Conservation (phyloP, 2,329 filamentous ascomycete genomes). For the Ophioceras dolichostomum region DNA sequence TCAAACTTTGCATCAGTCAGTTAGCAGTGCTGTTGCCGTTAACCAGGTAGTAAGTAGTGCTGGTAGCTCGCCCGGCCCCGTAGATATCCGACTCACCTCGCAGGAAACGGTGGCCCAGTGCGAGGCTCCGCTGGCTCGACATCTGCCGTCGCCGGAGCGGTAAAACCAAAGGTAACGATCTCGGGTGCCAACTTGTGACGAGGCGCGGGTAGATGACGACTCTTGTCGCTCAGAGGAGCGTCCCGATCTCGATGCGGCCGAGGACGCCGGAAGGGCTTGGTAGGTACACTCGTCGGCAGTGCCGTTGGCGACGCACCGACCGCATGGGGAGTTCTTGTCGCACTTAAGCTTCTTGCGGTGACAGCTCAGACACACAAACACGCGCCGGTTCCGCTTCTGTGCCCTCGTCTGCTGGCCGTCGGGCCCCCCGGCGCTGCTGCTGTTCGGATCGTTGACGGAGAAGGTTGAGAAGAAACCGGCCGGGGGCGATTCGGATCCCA, state of each 20-base stretch:
- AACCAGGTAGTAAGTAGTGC: no score
- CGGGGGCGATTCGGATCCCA: slow-evolving; percentile 5
- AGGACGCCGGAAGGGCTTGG: slow-evolving; percentile 7
- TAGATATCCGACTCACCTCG: slow-evolving; percentile 9
- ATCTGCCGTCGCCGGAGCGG: slow-evolving; percentile 4
- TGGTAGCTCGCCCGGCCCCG: no score
- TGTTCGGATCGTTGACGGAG: slow-evolving; percentile 13
- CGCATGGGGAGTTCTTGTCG: slow-evolving; percentile 14
- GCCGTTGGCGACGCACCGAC: slow-evolving; percentile 12
- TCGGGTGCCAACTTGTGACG: not conserved
- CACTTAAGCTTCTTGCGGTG: slow-evolving; percentile 15
- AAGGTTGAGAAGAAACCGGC: slow-evolving; percentile 16
- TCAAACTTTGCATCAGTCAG: slow-evolving; percentile 8
- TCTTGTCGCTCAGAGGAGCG: not conserved
- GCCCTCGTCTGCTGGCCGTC: slow-evolving; percentile 7
- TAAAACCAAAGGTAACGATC: slow-evolving; percentile 1
- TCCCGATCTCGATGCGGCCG: not conserved
- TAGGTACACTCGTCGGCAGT: slow-evolving; percentile 13
- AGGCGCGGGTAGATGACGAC: slow-evolving; percentile 1
- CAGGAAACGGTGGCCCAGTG: slow-evolving; percentile 9
- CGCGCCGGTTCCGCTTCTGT: slow-evolving; percentile 15
- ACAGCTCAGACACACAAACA: slow-evolving; percentile 17
- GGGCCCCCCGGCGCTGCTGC: slow-evolving; percentile 2
- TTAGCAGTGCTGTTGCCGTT: slow-evolving; percentile 2
- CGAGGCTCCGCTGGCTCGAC: slow-evolving; percentile 5